A percentile compares a stretch with the other conserved stretches of the same genome.
Evolutionary conservation across 1,139 yeast genomes (phyloP).

Genomic region (Petasospora rhodanensis): DNA sequence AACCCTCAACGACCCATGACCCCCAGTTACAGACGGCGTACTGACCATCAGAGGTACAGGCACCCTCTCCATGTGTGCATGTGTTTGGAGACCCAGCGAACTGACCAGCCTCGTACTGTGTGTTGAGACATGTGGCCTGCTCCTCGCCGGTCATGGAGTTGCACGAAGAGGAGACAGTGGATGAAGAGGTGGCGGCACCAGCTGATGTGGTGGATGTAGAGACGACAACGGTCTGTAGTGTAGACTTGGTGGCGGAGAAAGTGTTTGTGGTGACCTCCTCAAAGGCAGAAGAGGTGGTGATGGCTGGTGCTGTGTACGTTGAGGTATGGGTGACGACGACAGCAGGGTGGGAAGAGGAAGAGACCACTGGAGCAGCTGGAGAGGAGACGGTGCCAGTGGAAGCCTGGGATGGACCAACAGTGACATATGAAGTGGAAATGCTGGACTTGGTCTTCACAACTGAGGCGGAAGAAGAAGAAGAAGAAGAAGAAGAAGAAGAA

Average conservation of each 20-base stretch:
- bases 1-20: conserved; percentile 48
- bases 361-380: too few relatives aligned
- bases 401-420: too few relatives aligned
- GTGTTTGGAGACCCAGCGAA: conserved; percentile 27
- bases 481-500: conserved; percentile 12
- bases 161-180: too few relatives aligned
- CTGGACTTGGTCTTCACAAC: too few relatives aligned
- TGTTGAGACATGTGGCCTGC: conserved; percentile 38
- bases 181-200: conserved; percentile 14
- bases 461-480: too few relatives aligned
- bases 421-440: too few relatives aligned
- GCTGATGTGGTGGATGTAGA: conserved; percentile 14
- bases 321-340: too few relatives aligned
- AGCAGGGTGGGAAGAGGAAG: too few relatives aligned
- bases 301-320: too few relatives aligned
- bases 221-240: conserved; percentile 11
- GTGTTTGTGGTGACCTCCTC: conserved; percentile 13
- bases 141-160: too few relatives aligned
- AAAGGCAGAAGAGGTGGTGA: conserved; percentile 6
- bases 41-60: conserved; percentile 45
- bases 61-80: conserved; percentile 45
- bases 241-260: conserved; percentile 9
- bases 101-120: conserved; percentile 30
- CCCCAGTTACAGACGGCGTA: conserved; percentile 53
- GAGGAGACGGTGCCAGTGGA: too few relatives aligned